Evolutionary conservation across 495 filamentous ascomycete genomes (phyloP).

Genomic region (Aspergillus homomorphus): DNA sequence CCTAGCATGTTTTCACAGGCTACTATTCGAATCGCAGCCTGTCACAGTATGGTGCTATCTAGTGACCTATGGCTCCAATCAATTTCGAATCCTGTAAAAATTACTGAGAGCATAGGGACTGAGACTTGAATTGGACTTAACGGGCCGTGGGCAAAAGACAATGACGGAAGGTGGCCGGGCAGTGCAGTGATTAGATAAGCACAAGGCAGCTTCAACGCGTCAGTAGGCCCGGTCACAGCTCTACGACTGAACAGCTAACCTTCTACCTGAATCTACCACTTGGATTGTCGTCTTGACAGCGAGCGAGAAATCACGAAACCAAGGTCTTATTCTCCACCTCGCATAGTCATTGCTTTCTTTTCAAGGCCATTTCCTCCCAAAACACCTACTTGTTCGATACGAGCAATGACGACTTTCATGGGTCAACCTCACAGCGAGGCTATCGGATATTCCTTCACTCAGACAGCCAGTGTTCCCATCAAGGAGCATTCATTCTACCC

Average conservation of each 20-base stretch:
- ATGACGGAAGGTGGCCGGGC: conserved; percentile 9
- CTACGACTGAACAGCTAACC: neutral
- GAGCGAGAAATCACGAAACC: too few relatives aligned
- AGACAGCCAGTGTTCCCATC: conserved; percentile 45
- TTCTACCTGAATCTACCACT: neutral
- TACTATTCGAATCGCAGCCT: too few relatives aligned
- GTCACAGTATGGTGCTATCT: too few relatives aligned
- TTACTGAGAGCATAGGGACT: neutral
- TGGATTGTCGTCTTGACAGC: too few relatives aligned
- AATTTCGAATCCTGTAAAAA: neutral
- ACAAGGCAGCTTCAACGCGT: conserved; percentile 44
- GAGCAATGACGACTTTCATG: conserved; percentile 47
- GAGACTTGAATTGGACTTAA: neutral
- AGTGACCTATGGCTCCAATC: too few relatives aligned
- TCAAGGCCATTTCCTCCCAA: neutral
- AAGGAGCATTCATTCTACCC: conserved; percentile 90
- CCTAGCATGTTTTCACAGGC: conserved; percentile 51
- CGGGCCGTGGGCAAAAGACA: too few relatives aligned
- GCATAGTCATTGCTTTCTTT: neutral
- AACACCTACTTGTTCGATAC: conserved; percentile 3
- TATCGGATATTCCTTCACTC: conserved; percentile 60
- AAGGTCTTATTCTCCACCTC: neutral
- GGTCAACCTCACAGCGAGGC: conserved; percentile 39
- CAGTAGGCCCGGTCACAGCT: conserved; percentile 19
- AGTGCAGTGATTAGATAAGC: conserved; percentile 34